Conservation (phyloP, 1,284 basidiomycete species). For the Boletus subluridellus region DNA sequence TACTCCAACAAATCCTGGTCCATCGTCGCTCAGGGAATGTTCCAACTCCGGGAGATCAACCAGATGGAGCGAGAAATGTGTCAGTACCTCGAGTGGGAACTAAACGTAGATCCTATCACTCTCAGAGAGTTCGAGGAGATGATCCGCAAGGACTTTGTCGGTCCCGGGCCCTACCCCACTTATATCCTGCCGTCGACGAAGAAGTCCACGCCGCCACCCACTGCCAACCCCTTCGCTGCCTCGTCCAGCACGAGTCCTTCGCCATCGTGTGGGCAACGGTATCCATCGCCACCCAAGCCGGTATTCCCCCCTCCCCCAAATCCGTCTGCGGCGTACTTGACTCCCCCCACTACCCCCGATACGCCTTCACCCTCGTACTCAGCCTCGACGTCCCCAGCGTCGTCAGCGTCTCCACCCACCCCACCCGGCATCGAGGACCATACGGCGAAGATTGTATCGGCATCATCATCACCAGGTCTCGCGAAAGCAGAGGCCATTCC, state of each 20-base stretch:
- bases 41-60: too few species aligned
- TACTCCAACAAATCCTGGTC: too few species aligned
- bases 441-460: conserved; percentile 45
- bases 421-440: conserved; percentile 48
- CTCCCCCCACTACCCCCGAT: conserved; percentile 43
- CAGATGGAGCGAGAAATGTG: too few species aligned
- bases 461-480: conserved; percentile 39
- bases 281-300: conserved; percentile 40
- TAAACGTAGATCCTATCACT: too few species aligned
- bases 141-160: too few species aligned
- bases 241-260: conserved; percentile 47
- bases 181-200: too few species aligned
- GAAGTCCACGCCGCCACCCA: conserved; percentile 41
- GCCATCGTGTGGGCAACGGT: conserved; percentile 48
- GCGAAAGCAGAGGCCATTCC: conserved; percentile 32
- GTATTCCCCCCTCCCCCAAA: conserved; percentile 23
- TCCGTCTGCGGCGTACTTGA: conserved; percentile 23
- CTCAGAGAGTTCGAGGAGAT: too few species aligned
- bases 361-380: conserved; percentile 50
- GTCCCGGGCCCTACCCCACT: too few species aligned
- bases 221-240: conserved; percentile 51
- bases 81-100: too few species aligned
- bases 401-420: conserved; percentile 53
- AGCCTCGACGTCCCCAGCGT: conserved; percentile 51
- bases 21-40: too few species aligned